A percentile compares a stretch with the other conserved stretches of the same genome.
These are phyloP conservation scores for Passiflora organensis DNA, from an alignment of 345 rosid genomes.

Conservation along the genomic window DNA sequence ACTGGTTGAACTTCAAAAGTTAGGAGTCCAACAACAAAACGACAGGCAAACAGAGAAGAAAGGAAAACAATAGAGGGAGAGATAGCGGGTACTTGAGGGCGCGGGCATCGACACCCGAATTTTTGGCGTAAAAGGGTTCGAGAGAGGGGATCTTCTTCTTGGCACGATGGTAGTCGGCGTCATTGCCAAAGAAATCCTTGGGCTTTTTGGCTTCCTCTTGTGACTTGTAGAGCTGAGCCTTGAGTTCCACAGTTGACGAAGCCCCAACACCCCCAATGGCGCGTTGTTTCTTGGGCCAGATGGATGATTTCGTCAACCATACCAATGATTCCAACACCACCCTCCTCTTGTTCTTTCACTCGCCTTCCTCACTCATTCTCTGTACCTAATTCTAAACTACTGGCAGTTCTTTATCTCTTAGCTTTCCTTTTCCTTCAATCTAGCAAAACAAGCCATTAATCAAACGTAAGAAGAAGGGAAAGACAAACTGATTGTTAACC, in stretches of 20 bases:
- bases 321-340: constrained; percentile 77
- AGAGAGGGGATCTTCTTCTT: constrained; percentile 46
- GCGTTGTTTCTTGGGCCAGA: constrained; percentile 84
- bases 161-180: constrained; percentile 68
- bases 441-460: background rate
- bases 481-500: no score
- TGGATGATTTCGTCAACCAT: constrained; percentile 91
- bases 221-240: constrained; percentile 79
- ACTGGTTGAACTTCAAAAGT: no score
- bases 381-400: background rate
- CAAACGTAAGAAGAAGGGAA: no score
- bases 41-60: background rate
- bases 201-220: constrained; percentile 73
- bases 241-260: constrained; percentile 80
- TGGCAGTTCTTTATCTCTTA: background rate
- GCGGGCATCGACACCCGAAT: constrained; percentile 83
- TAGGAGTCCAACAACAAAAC: no score
- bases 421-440: background rate
- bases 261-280: constrained; percentile 86
- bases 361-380: constrained; percentile 40
- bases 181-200: constrained; percentile 50
- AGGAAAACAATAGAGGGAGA: background rate
- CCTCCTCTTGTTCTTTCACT: constrained; percentile 50
- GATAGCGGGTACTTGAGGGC: constrained; percentile 42
- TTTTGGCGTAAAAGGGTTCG: constrained; percentile 53